Conservation (phyloP, 1,284 basidiomycete genomes). For the Cutaneotrichosporon spelunceum region DNA sequence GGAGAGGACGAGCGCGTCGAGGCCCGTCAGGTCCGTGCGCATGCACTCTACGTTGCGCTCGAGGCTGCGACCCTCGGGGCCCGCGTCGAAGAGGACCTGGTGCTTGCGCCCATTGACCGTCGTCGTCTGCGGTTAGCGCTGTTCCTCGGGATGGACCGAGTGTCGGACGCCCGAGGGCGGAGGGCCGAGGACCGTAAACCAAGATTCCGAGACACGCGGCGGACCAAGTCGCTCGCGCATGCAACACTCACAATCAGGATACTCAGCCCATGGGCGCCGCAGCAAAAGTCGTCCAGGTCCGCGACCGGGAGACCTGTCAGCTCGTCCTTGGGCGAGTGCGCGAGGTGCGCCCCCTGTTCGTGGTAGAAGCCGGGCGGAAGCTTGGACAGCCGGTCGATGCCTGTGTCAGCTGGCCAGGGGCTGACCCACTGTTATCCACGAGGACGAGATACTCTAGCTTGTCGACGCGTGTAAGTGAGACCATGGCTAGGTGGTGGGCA, state of each 20-base stretch:
- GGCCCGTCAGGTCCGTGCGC: slow-evolving; percentile 57
- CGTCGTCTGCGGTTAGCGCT: slow-evolving; percentile 29
- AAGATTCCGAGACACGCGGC: not conserved
- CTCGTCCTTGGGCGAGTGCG: slow-evolving; percentile 52
- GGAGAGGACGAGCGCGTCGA: slow-evolving; percentile 66
- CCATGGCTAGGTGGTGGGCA: slow-evolving; percentile 24
- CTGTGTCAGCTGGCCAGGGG: slow-evolving; percentile 4
- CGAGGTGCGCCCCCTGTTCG: slow-evolving; percentile 64
- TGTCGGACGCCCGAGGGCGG: not conserved
- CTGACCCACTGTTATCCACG: slow-evolving; percentile 40
- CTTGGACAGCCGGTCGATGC: slow-evolving; percentile 63
- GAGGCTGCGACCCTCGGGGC: slow-evolving; percentile 69
- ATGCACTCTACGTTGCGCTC: slow-evolving; percentile 66
- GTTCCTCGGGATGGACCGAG: not conserved
- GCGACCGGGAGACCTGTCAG: slow-evolving; percentile 63
- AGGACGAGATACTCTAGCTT: slow-evolving; percentile 42
- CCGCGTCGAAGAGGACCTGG: slow-evolving; percentile 71
- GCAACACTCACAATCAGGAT: slow-evolving; percentile 62
- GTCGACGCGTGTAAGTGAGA: slow-evolving; percentile 29
- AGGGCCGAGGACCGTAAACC: not conserved
- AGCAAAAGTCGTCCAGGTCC: slow-evolving; percentile 72
- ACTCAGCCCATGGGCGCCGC: slow-evolving; percentile 77
- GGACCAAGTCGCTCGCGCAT: not conserved
- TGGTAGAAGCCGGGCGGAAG: slow-evolving; percentile 72
- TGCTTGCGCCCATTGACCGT: slow-evolving; percentile 54